Percentiles rank a stretch among this genome's conserved stretches.
phyloP scores from a whole-genome alignment of 164 flowering plant species.

The Hamamelis virginiana region DNA sequence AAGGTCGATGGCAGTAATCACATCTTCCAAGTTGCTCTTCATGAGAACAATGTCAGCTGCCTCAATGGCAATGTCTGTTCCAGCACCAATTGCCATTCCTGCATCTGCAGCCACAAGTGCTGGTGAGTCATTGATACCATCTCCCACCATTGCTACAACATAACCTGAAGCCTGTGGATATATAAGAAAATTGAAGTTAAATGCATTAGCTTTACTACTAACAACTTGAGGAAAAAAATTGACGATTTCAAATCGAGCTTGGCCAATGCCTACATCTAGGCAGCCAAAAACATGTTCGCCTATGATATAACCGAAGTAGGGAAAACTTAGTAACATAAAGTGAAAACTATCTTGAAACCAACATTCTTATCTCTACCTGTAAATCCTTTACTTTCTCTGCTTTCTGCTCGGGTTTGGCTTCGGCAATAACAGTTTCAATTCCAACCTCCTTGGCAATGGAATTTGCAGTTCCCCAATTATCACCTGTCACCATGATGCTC shows the following conservation, averaged over 20 bases:
- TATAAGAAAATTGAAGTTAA: neutral
- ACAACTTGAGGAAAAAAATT: too few species aligned
- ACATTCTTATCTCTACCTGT: slow-evolving; percentile 46
- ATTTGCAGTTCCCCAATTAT: slow-evolving; percentile 87
- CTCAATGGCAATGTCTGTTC: slow-evolving; percentile 79
- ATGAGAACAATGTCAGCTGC: slow-evolving; percentile 83
- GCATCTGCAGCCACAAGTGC: slow-evolving; percentile 88
- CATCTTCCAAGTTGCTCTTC: slow-evolving; percentile 83
- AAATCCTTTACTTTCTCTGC: slow-evolving; percentile 75
- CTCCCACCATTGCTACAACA: slow-evolving; percentile 80
- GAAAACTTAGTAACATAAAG: neutral
- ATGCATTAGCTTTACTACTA: neutral
- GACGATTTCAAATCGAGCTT: too few species aligned
- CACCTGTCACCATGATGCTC: slow-evolving; percentile 89
- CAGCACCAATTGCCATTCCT: slow-evolving; percentile 89
- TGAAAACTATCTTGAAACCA: neutral
- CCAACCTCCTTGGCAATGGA: slow-evolving; percentile 82
- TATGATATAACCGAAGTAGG: too few species aligned
- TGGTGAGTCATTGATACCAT: slow-evolving; percentile 85
- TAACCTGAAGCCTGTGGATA: slow-evolving; percentile 48
- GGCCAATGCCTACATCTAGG: too few species aligned
- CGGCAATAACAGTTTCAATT: slow-evolving; percentile 69
- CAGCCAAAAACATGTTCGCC: too few species aligned
- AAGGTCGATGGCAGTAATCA: slow-evolving; percentile 74
- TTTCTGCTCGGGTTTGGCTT: slow-evolving; percentile 82